A percentile compares a stretch with the other conserved stretches of the same genome.
phyloP scores from a whole-genome alignment of 1,139 yeast species.

The Protomyces arabidopsidicola region DNA sequence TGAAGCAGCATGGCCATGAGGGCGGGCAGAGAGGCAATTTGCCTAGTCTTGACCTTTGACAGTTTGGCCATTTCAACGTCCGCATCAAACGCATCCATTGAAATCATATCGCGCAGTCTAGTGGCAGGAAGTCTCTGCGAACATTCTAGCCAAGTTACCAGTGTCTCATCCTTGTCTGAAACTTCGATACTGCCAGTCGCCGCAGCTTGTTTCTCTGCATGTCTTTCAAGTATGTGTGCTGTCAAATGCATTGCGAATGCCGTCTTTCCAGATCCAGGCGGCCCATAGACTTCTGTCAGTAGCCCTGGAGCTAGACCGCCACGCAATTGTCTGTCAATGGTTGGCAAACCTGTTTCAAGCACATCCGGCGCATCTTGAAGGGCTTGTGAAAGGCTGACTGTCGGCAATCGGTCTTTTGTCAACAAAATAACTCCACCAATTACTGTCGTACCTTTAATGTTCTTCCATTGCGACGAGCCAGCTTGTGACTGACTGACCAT shows the following conservation, averaged over 20 bases:
- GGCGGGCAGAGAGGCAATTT: slow-evolving; percentile 15
- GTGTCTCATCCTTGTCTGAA: not conserved
- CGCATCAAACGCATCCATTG: not conserved
- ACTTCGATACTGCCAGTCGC: not conserved
- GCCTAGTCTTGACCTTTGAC: slow-evolving; percentile 4
- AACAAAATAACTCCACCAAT: not conserved
- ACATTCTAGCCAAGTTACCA: slow-evolving; percentile 8
- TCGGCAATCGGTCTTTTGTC: slow-evolving; percentile 12
- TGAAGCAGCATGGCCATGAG: slow-evolving; percentile 23
- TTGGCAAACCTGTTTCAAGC: slow-evolving; percentile 3
- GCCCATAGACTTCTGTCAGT: slow-evolving; percentile 25
- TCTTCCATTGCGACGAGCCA: not conserved
- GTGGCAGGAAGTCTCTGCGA: slow-evolving; percentile 13
- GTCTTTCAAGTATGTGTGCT: not conserved
- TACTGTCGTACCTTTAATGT: not conserved
- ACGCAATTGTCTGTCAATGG: slow-evolving; percentile 7
- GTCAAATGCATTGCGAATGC: slow-evolving; percentile 25
- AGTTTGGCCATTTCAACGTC: not conserved
- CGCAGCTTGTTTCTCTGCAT: not conserved
- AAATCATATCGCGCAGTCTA: not conserved
- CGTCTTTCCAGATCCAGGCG: slow-evolving; percentile 28
- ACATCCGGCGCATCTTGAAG: not conserved
- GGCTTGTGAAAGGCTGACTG: slow-evolving; percentile 21
- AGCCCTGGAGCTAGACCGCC: slow-evolving; percentile 26
- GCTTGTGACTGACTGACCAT: not conserved